Conservation (phyloP, 129 eudicot genomes). For the Lactuca saligna region DNA sequence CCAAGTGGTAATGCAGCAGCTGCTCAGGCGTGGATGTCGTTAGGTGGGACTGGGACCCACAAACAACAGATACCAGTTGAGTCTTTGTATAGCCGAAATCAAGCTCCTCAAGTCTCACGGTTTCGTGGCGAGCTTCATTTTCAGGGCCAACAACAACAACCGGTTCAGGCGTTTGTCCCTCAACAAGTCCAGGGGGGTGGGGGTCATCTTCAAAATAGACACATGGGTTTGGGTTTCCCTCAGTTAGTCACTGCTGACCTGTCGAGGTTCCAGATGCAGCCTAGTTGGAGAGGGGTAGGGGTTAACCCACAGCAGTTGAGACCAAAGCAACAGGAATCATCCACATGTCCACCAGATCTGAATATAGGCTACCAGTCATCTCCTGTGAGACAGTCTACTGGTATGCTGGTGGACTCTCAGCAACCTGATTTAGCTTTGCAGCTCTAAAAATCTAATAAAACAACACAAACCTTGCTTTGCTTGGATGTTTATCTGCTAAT, state of each 20-base stretch:
- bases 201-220: slow-evolving; percentile 53
- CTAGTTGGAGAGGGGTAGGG: slow-evolving; percentile 62
- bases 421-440: slow-evolving; percentile 98
- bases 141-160: slow-evolving; percentile 45
- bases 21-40: slow-evolving; percentile 91
- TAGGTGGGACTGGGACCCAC: slow-evolving; percentile 63
- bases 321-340: slow-evolving; percentile 76
- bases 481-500: background rate
- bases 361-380: slow-evolving; percentile 85
- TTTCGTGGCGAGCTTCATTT: slow-evolving; percentile 58
- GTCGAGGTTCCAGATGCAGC: slow-evolving; percentile 72
- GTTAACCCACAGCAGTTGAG: slow-evolving; percentile 52
- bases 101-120: slow-evolving; percentile 58
- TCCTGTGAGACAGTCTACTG: slow-evolving; percentile 73
- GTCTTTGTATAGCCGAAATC: slow-evolving; percentile 41
- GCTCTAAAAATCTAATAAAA: slow-evolving; percentile 39
- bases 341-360: slow-evolving; percentile 68
- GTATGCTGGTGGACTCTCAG: slow-evolving; percentile 77
- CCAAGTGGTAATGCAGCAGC: slow-evolving; percentile 49
- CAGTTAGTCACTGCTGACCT: slow-evolving; percentile 67
- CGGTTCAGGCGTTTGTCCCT: slow-evolving; percentile 43
- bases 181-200: slow-evolving; percentile 47
- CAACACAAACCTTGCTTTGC: too few relatives aligned
- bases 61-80: slow-evolving; percentile 50
- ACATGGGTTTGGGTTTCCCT: slow-evolving; percentile 49